A percentile compares a stretch with the other conserved stretches of the same genome.
These are phyloP conservation scores for Nepenthes alata DNA, from an alignment of 179 eudicot species.

Conservation along the genomic window DNA sequence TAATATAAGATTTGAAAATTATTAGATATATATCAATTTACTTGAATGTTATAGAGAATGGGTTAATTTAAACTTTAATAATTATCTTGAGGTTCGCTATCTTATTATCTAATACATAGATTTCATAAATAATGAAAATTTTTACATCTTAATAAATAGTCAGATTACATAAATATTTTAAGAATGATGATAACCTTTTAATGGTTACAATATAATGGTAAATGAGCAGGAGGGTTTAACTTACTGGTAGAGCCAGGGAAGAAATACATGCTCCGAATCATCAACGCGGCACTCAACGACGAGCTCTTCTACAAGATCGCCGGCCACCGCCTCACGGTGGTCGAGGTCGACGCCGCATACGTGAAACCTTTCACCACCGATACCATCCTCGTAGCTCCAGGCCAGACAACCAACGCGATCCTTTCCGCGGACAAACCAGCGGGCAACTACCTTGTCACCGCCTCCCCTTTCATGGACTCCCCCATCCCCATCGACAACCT, in stretches of 20 bases:
- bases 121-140: too few relatives aligned
- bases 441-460: conserved; percentile 26
- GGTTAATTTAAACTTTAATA: too few relatives aligned
- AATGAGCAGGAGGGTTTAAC: conserved; percentile 15
- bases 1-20: too few relatives aligned
- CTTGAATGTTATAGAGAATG: too few relatives aligned
- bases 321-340: conserved; percentile 32
- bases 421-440: conserved; percentile 15
- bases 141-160: too few relatives aligned
- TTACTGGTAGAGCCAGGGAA: conserved; percentile 23
- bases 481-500: conserved; percentile 30
- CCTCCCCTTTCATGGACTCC: conserved; percentile 39
- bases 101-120: too few relatives aligned
- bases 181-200: too few relatives aligned
- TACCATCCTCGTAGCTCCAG: conserved; percentile 33
- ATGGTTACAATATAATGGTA: too few relatives aligned
- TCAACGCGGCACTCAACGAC: conserved; percentile 35
- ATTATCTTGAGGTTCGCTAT: too few relatives aligned
- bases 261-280: conserved; percentile 25
- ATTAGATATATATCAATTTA: too few relatives aligned
- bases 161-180: too few relatives aligned
- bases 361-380: conserved; percentile 29
- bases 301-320: conserved; percentile 38
- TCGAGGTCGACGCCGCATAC: conserved; percentile 42
- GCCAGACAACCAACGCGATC: conserved; percentile 36